Evolutionary conservation across 2,329 filamentous ascomycete genomes (phyloP).

Genomic region (Pseudofabraea citricarpa): DNA sequence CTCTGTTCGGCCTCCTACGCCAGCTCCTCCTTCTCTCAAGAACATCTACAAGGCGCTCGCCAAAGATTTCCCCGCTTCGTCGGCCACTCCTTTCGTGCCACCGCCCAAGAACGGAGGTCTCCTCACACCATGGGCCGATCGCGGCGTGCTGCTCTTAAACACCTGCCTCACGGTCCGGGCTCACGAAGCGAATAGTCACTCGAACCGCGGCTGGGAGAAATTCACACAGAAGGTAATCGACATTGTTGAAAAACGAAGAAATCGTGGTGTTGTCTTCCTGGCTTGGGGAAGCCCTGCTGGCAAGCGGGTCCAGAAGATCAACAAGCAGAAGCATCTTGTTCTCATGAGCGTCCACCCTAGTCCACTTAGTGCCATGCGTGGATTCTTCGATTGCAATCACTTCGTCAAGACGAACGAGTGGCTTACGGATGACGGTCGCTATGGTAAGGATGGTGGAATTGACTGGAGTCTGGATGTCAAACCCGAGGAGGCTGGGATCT

Average conservation of each 20-base stretch:
- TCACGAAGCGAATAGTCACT: slow-evolving; percentile 81
- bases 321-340: slow-evolving; percentile 71
- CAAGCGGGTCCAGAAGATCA: slow-evolving; percentile 70
- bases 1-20: slow-evolving; percentile 84
- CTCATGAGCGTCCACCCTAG: slow-evolving; percentile 87
- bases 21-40: slow-evolving; percentile 80
- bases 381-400: slow-evolving; percentile 80
- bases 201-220: slow-evolving; percentile 83
- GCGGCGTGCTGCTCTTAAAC: slow-evolving; percentile 89
- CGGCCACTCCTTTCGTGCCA: slow-evolving; percentile 47
- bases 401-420: slow-evolving; percentile 82
- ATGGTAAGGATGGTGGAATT: slow-evolving; percentile 75
- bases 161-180: slow-evolving; percentile 91
- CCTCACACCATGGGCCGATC: slow-evolving; percentile 89
- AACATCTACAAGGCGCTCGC: slow-evolving; percentile 91
- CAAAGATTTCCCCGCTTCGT: slow-evolving; percentile 70
- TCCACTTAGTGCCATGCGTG: slow-evolving; percentile 77
- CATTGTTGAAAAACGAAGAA: slow-evolving; percentile 71
- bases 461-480: slow-evolving; percentile 65
- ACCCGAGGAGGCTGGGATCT: slow-evolving; percentile 7
- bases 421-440: slow-evolving; percentile 58
- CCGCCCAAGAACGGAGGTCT: slow-evolving; percentile 78
- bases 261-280: slow-evolving; percentile 83
- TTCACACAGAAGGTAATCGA: slow-evolving; percentile 93
- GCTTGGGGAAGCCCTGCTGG: slow-evolving; percentile 88